Conservation (phyloP, 192 early-diverging fungal genomes). For the Coemansia sp. region DNA sequence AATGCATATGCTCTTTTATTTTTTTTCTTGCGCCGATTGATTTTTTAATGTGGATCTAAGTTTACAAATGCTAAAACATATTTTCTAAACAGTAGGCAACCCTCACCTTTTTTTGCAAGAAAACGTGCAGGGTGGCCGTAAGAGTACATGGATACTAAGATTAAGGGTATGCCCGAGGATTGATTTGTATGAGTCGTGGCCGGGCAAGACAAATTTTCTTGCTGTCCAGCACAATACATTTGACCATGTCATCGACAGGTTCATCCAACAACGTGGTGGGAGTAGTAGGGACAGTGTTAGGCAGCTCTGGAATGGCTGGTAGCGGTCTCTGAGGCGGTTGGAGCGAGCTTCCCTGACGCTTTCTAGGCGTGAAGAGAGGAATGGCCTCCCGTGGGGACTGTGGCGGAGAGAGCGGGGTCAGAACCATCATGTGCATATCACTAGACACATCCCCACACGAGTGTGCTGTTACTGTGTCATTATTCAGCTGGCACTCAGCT, state of each 20-base stretch:
- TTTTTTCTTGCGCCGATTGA: constrained; percentile 1
- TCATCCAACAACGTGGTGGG: constrained; percentile 2
- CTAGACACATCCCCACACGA: not conserved
- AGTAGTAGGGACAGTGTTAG: not conserved
- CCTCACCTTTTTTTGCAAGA: not conserved
- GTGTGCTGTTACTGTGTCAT: not conserved
- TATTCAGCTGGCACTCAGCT: not conserved
- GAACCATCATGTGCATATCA: constrained; percentile 15
- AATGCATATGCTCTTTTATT: not conserved
- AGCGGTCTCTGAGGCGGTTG: constrained; percentile 10
- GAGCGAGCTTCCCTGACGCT: constrained; percentile 8
- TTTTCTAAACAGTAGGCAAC: not conserved
- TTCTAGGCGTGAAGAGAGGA: not conserved
- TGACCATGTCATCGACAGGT: constrained; percentile 3
- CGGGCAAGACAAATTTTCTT: constrained; percentile 43
- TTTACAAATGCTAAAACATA: not conserved
- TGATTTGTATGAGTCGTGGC: constrained; percentile 39
- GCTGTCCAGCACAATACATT: constrained; percentile 34
- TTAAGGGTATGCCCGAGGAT: not conserved
- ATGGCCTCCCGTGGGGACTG: not conserved
- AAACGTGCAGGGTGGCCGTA: too few species aligned
- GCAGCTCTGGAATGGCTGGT: constrained; percentile 4
- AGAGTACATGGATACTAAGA: too few species aligned
- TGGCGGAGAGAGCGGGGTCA: constrained; percentile 16
- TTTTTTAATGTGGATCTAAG: not conserved